phyloP scores from a whole-genome alignment of 768 basidiomycete species.

The Albatrellus ellisii region DNA sequence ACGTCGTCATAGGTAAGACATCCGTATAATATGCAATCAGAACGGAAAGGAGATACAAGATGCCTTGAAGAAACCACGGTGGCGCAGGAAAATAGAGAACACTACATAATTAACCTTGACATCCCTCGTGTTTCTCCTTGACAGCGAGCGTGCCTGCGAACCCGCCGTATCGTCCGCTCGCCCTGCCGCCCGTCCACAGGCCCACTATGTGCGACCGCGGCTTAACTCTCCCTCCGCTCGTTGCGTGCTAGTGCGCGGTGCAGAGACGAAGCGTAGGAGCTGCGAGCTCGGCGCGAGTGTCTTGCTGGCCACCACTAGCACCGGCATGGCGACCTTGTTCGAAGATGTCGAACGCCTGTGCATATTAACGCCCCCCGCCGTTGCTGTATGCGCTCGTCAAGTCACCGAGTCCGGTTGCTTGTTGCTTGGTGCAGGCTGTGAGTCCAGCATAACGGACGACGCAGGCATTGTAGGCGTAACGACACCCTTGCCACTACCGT shows the following conservation, averaged over 20 bases:
- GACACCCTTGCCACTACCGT: conserved; percentile 23
- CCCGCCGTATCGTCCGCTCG: conserved; percentile 16
- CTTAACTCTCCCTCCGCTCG: conserved; percentile 66
- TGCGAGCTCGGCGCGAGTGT: conserved; percentile 12
- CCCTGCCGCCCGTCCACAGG: conserved; percentile 9
- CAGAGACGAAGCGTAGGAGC: conserved; percentile 30
- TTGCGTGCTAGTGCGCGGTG: conserved; percentile 37
- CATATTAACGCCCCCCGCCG: too few relatives aligned
- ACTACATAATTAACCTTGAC: conserved; percentile 3
- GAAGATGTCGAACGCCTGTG: conserved; percentile 4
- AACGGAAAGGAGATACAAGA: too few relatives aligned
- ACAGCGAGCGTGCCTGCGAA: conserved; percentile 18
- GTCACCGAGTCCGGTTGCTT: conserved; percentile 48
- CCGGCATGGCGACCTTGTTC: conserved; percentile 16
- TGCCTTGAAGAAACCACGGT: too few relatives aligned
- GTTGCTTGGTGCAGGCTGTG: conserved; percentile 42
- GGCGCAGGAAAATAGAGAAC: neutral
- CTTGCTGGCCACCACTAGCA: conserved; percentile 8
- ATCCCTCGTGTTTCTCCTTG: conserved; percentile 20
- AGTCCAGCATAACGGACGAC: conserved; percentile 27
- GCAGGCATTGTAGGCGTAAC: conserved; percentile 55
- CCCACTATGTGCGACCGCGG: conserved; percentile 52
- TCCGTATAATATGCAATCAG: too few relatives aligned
- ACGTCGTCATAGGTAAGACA: too few relatives aligned
- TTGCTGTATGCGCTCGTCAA: conserved; percentile 17